Base-by-base conservation (phyloP, 2,329 filamentous ascomycete species). In the Fusarium sp. region DNA sequence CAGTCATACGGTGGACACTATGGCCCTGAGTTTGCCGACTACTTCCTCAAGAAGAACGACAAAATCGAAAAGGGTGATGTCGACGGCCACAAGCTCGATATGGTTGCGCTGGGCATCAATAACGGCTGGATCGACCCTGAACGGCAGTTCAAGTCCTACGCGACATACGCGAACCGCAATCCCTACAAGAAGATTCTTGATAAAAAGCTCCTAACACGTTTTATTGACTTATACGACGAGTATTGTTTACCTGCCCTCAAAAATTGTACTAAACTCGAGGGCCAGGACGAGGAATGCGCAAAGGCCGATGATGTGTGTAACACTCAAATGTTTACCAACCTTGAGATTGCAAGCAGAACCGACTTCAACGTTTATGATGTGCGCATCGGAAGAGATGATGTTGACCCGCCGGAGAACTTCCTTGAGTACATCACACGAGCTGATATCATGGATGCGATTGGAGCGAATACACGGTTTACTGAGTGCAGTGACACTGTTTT, bases 1-100 rank as follows among this genome's bases (percentile, higher is more conserved):
- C 81, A 84, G 65, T 84, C 82, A 0, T 89, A 89, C 62, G 87
- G 86, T 26, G 86, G 86, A n/a, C 83, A 86, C 57, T 88, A 86
- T 68, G 85, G 85, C 2, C 87, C 87, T 1, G 83, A 83, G 24
- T 87, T 88, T 62, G 82, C 83, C 17, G 77, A 80, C 11, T 86
- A 86, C 70, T 85, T 89, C 70, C 77, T 87, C 59, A 75, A 82
- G n/a, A 84, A 89, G 71, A 90, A 90, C 64, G 79, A 81, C 15
- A 76, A 76, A 20, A 88, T 89, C 57, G 72, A 75, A 13, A 62
- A 75, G 5, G 83, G 84, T 13, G 75, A 72, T 3, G 55, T 82
- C 6, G 73, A 77, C 17, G 80, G 80, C 17, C 75, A 82, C 48
- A 79, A 79, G 46, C 57, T 86, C 51, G 81, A 83, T 41, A 78